Conservation (phyloP, 2,329 filamentous ascomycete genomes). For the Lasiodiplodia sp. region DNA sequence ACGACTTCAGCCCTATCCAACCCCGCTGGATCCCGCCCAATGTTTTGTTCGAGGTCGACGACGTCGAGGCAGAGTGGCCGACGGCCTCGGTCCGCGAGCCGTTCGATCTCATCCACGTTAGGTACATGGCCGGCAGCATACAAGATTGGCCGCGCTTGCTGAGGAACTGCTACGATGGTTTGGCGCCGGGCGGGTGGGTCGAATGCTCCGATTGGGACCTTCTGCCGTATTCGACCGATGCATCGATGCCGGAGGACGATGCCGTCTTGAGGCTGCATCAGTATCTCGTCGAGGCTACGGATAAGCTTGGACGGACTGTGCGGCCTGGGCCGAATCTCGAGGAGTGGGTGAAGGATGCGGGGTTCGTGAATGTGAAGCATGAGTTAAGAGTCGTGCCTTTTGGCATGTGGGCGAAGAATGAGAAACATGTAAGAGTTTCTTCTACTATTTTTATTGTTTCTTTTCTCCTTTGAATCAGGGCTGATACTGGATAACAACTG, state of each 20-base stretch:
- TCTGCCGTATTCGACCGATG: conserved; percentile 35
- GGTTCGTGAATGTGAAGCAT: conserved; percentile 53
- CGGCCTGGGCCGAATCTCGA: conserved; percentile 48
- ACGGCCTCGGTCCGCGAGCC: background rate
- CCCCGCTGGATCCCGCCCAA: conserved; percentile 64
- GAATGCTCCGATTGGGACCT: conserved; percentile 36
- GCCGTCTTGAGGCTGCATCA: conserved; percentile 19
- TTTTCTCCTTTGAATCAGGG: background rate
- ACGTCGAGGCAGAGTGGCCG: conserved; percentile 47
- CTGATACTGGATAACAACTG: background rate
- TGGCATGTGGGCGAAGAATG: conserved; percentile 36
- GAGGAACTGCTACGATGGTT: background rate
- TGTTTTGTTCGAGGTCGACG: conserved; percentile 54
- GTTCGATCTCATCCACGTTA: conserved; percentile 43
- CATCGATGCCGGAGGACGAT: conserved; percentile 31
- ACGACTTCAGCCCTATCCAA: conserved; percentile 59
- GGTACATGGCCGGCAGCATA: conserved; percentile 42
- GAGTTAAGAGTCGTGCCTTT: conserved; percentile 33
- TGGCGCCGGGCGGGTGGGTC: conserved; percentile 32
- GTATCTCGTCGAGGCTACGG: conserved; percentile 1
- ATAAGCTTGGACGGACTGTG: conserved; percentile 44
- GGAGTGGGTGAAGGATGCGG: conserved; percentile 50
- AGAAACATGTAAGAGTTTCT: conserved; percentile 26
- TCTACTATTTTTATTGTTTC: background rate
- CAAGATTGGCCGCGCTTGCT: conserved; percentile 42